phyloP scores from a whole-genome alignment of 78 protist species.

The Pigoraptor vietnamica region DNA sequence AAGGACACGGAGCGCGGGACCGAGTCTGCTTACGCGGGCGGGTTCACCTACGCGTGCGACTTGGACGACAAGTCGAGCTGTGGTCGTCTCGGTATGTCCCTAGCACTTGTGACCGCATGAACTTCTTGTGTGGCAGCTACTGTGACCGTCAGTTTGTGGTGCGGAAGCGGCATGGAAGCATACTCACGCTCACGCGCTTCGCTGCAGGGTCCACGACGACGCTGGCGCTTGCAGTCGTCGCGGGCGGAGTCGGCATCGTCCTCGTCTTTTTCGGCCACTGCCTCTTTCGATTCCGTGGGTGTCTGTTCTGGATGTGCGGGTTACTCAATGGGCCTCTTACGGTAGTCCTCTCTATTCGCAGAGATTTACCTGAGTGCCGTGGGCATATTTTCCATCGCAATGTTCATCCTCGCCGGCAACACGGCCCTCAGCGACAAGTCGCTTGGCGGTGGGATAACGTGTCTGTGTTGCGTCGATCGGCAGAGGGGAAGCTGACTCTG shows the following conservation, averaged over 20 bases:
- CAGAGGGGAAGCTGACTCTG: too few relatives aligned
- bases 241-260: background rate
- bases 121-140: background rate
- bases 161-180: background rate
- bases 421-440: background rate
- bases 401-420: background rate
- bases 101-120: too few relatives aligned
- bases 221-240: background rate
- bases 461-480: background rate
- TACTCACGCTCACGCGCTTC: too few relatives aligned
- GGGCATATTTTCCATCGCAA: background rate
- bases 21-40: background rate
- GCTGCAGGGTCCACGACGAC: background rate
- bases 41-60: background rate
- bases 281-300: background rate
- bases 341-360: too few relatives aligned
- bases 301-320: too few relatives aligned
- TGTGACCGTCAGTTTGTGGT: background rate
- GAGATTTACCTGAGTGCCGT: background rate
- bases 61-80: too few relatives aligned
- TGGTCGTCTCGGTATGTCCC: too few relatives aligned
- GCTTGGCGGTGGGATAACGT: background rate
- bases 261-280: background rate
- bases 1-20: background rate
- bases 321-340: too few relatives aligned